A percentile compares a stretch with the other conserved stretches of the same genome.
These are phyloP conservation scores for Aureoboletus auriporus DNA, from an alignment of 768 basidiomycete species.

Conservation along the genomic window DNA sequence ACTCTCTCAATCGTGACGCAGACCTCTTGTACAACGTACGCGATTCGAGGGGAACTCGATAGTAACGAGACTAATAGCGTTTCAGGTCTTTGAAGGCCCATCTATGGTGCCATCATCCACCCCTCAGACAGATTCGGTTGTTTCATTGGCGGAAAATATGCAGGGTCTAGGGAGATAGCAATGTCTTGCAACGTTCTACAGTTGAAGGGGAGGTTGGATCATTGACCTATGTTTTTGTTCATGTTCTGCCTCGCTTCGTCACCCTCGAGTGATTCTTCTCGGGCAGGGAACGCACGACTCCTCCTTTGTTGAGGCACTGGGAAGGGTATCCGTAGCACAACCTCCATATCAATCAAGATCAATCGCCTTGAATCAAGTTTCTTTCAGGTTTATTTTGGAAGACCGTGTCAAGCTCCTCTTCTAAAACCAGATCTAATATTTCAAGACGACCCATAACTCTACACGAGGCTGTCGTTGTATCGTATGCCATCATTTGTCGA, in stretches of 20 bases:
- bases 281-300: no score
- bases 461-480: no score
- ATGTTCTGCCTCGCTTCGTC: background rate
- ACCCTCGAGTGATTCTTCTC: no score
- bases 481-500: no score
- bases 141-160: slow-evolving; percentile 19
- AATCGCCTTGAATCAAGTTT: background rate
- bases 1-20: slow-evolving; percentile 24
- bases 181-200: background rate
- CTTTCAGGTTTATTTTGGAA: no score
- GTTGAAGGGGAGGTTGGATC: background rate
- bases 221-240: background rate
- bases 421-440: background rate
- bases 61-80: background rate
- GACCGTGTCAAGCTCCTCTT: no score
- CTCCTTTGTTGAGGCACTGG: no score
- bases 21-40: slow-evolving; percentile 24
- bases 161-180: slow-evolving; percentile 15
- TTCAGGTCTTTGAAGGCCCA: slow-evolving; percentile 12
- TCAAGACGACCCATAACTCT: no score
- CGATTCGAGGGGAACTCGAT: background rate
- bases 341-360: background rate
- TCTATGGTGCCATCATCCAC: background rate
- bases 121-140: slow-evolving; percentile 5
- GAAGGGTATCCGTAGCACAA: no score